Evolutionary conservation across 1,284 basidiomycete species (phyloP), one percentile per base, ranked within the genome.

Genomic region (Apiotrichum akiyoshidainum): DNA sequence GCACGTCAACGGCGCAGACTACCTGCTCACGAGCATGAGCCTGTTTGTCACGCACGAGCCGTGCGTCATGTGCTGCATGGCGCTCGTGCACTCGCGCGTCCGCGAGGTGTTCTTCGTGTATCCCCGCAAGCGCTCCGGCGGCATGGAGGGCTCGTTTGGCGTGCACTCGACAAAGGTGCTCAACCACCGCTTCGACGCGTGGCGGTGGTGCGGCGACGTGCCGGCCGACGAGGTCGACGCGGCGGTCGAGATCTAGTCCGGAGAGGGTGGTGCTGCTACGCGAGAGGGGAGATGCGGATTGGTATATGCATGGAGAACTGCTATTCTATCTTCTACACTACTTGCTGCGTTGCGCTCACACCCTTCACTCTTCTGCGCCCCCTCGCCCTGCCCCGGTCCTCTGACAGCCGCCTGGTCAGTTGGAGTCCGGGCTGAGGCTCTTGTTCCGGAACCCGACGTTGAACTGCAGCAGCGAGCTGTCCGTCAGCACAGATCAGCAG

Each of bases 11-110:
- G 87, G 88, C 14, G 80, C 84, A 5, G 86, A 88, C 71, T 97
- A 96, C 76, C 86, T 96, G 35, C 82, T 96, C 41, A 96, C 91
- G 0, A 85, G 85, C 0, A 82, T 87, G 31, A 85, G 86, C 2
- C 80, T 96, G 22, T 96, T 96, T 79, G 84, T 86, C 52, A 90
- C 90, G 2, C 93, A 97, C 75, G 93, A 97, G 68, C 93, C 94
- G 3, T 97, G 94, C 68, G 83, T 96, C 58, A 92, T 96, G 89
- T 97, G 94, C 73, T 85, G 86, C 65, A 97, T 97, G 94, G 90
- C 92, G 2, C 79, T 97, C 19, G 78, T 94, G 10, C 94, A 97
- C 77, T 92, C 89, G 2, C 84, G 94, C 21, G 90, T 95, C 54
- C 86, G 88, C 65, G 87, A 92, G 65, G 83, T 95, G 6, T 79